Evolutionary conservation across 2,329 filamentous ascomycete genomes (phyloP), one percentile per base, ranked within the genome.

Genomic region (Diaporthe vaccinii): DNA sequence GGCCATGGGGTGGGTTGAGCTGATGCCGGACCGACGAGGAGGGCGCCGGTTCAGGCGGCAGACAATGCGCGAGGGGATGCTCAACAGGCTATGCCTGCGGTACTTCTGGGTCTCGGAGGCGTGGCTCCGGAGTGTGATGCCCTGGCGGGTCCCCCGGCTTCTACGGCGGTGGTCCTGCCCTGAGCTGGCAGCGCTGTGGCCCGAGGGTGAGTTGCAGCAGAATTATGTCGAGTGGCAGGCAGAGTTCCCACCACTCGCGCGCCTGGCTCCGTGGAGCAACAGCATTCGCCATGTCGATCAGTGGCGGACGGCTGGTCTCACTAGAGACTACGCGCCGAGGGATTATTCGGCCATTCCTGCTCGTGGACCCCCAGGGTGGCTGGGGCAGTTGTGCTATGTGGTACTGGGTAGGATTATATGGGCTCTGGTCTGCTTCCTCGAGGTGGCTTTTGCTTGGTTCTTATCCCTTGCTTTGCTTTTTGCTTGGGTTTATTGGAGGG

Each of bases 11-110:
- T 57, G 55, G 28, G 25, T 34, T 15, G 25, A 9, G 17, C 14
- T 31, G 28, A 6, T 22, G 10, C 2, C 1, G 1, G 3, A 34
- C 17, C 25, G 7, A 9, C 0, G 6, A 8, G 6, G 55, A 57
- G 1, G 28, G 17, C 28, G 5, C 28, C 51, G 1, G 8, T 5
- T 10, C 14, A 15, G n/a, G 14, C 25, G 17, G 51, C 15, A 31
- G 28, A 25, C 9, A 2, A 57, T 34, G 15, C 0, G 1, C 55
- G 8, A 7, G 28, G 55, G 10, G 28, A 22, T 34, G 6, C 20
- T 34, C 15, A 1, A 57, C 15, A 57, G 15, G 7, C 8, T 22
- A 10, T 22, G 28, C 8, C 15, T 57, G 14, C 17, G 55, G 15
- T 34, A 3, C 28, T 12, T 17, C 28, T 57, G 14, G 28, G 28